Evolutionary conservation across 2,329 filamentous ascomycete genomes (phyloP).

Genomic region (Colletotrichum godetiae): DNA sequence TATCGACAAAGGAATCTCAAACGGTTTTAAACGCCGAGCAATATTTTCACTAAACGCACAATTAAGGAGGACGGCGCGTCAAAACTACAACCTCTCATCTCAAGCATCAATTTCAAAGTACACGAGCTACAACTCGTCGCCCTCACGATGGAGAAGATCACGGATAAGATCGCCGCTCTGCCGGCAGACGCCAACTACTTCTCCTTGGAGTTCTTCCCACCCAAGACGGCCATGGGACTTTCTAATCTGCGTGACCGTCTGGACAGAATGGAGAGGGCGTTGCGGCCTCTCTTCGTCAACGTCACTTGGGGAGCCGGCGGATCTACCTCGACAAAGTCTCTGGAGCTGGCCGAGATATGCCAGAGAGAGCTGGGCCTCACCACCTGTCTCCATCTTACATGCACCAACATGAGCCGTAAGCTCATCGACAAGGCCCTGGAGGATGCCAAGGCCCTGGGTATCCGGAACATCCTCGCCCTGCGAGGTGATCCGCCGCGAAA

Average conservation of each 20-base stretch:
- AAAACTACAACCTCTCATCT: background rate
- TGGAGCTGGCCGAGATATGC: constrained; percentile 94
- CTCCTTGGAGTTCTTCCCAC: constrained; percentile 99
- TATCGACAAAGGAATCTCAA: constrained; percentile 3
- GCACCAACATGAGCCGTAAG: constrained; percentile 93
- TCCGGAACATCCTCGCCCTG: constrained; percentile 92
- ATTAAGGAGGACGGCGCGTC: background rate
- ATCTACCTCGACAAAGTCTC: constrained; percentile 88
- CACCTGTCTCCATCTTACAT: constrained; percentile 95
- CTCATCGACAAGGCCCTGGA: constrained; percentile 90
- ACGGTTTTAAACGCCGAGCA: background rate
- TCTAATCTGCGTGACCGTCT: constrained; percentile 93
- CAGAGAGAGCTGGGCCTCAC: constrained; percentile 92
- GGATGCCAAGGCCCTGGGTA: constrained; percentile 89
- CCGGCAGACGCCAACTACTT: constrained; percentile 87
- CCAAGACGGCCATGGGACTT: constrained; percentile 96
- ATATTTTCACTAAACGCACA: background rate
- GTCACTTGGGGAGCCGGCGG: constrained; percentile 98
- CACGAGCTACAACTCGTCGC: background rate
- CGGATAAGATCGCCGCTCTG: constrained; percentile 92
- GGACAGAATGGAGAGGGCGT: constrained; percentile 91
- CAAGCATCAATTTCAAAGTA: background rate
- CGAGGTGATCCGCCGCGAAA: constrained; percentile 90
- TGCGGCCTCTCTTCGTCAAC: constrained; percentile 94
- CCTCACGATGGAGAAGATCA: constrained; percentile 82